Evolutionary conservation across 352 stramenopile genomes (phyloP), one percentile per base, ranked within the genome.

Genomic region (Albugo laibachii): DNA sequence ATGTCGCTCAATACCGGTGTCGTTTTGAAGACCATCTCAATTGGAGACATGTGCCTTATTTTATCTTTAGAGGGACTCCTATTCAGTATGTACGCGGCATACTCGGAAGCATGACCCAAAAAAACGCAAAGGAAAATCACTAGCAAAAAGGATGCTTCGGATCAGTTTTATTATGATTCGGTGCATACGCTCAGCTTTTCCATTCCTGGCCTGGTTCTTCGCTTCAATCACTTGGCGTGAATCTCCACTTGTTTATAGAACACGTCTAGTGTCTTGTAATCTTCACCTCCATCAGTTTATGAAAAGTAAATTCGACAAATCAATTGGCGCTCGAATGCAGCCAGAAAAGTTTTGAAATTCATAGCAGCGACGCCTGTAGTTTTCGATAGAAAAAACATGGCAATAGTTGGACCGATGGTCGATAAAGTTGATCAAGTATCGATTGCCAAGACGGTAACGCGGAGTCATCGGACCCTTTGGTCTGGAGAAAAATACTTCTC

Each of bases 341-440:
- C 42, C n/a, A 47, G 6, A 10, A 47, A 35, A 15, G 38, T 24
- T 10, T 47, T 15, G 19, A 47, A 47, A 4, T 24, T 47, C 19
- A 41, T 47, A 4, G 42, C 42, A 18, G 42, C 42, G 8, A 15
- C 42, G 10, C 6, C 19, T 10, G 38, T 47, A 15, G 42, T 27
- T 10, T 24, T 47, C 42, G 42, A 4, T 3, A 47, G n/a, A 35
- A 47, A n/a, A 47, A 2, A 47, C 42, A 6, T 11, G 42, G n/a
- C n/a, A 27, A 24, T 47, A 47, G 4, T 35, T 47, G 2, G 42
- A 47, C 19, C 38, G 27, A 24, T 47, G 42, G 36, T 47, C 42
- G 38, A 47, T 24, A 24, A 18, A 47, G 38, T 47, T 47, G 42
- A 47, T 24, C 42, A 47, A 11, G 11, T 47, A 47, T 10, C 42